Evolutionary conservation across 129 eudicot genomes (phyloP), one percentile per base, ranked within the genome.

Genomic region (Apium graveolens): DNA sequence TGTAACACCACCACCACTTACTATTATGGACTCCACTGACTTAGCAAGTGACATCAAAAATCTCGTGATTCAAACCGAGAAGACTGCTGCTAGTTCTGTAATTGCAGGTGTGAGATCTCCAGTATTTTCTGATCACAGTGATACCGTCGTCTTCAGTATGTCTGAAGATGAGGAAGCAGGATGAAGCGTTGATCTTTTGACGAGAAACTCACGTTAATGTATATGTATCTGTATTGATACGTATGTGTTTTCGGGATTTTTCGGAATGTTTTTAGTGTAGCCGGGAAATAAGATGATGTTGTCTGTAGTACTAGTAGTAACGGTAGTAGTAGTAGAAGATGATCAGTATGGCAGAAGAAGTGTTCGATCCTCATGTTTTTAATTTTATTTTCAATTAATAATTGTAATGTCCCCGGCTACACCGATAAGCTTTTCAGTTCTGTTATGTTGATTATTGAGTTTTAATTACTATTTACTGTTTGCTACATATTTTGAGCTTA

Each of bases 141-240:
- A 57, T n/a, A 20, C 73, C 20, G 12, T n/a, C n/a, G n/a, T 75
- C 14, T 83, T 78, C 78, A 62, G 27, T 6, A 45, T 83, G 75
- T 79, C 85, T n/a, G 80, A 90, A 79, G 89, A 91, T 45, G 72
- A 88, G 69, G 89, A 91, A 77, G 72, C 83, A 77, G 73, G 82
- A 7, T 55, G 44, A 74, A 60, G 39, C n/a, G 78, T 86, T 75
- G 57, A 35, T 35, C 75, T 2, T n/a, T 62, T 53, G 46, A 10
- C 49, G 12, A 74, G 73, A 29, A 73, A 73, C 16, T 37, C 34
- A 51, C 13, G 48, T 42, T 42, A 6, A 34, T 14, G 7, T 34
- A 32, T 66, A 66, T 3, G 16, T 32, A n/a, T 62, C 32, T 65
- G 5, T 10, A 55, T 55, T 5, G n/a, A 55, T 18, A 55, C 6